Evolutionary conservation across 2,329 filamentous ascomycete species (phyloP), one percentile per base, ranked within the genome.

Genomic region (Aureobasidium uvarum): DNA sequence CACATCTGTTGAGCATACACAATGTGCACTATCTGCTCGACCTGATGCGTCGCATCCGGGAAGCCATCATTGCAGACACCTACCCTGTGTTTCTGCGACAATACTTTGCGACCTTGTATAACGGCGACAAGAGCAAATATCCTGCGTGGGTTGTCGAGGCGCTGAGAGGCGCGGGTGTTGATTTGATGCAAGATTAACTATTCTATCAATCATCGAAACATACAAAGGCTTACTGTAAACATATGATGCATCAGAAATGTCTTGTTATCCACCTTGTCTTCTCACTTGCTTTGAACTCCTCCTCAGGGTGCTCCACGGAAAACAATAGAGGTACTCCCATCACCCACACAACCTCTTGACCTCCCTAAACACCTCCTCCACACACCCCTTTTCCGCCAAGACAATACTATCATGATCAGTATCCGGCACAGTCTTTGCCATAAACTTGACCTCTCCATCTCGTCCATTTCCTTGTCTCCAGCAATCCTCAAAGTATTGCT

Each of bases 11-110:
- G 64, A 96, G 92, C 0, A 92, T 98, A 74, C 95, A 99, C 77
- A 99, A 99, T 74, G 91, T 99, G 31, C 92, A 92, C 80, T 96
- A 96, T 74, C 86, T 96, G 75, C 82, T 99, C 63, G 84, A 89
- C 67, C 80, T 99, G 71, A 97, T 98, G 92, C 81, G 83, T 23
- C 80, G 85, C 67, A 85, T 87, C 14, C 84, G 94, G 67, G 82
- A 90, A 68, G 87, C 95, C 20, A 92, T 98, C 68, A 79, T 96
- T 8, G 89, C 89, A 67, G 92, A 96, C 74, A 78, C 81, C 60
- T 98, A 89, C 75, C 93, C 95, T 1, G 84, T 81, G 1, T 96
- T 95, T 72, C 75, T 97, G 67, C 86, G 81, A 70, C 78, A 84
- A 39, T 98, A 96, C 79, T 99, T 99, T 77, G 80, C 76, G 1